Conservation (phyloP, 805 yeast species). For the Schizosaccharomyces pombe region DNA sequence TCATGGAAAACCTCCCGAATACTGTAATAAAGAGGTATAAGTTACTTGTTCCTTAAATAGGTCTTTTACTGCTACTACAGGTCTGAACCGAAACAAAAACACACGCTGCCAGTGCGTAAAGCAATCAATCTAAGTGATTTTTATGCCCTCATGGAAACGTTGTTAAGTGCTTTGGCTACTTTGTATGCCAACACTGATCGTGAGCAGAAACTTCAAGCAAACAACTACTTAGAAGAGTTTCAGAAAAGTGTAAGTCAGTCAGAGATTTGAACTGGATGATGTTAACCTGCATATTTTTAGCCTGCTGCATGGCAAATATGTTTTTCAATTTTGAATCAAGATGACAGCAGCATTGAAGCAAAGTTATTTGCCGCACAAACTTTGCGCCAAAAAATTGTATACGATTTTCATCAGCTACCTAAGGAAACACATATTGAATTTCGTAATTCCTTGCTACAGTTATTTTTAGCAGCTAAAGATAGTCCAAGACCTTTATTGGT, state of each 20-base stretch:
- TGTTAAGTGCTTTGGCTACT: constrained; percentile 20
- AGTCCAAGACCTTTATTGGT: constrained; percentile 40
- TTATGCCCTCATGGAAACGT: background rate
- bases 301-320: constrained; percentile 49
- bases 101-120: no score
- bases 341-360: constrained; percentile 24
- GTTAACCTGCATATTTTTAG: constrained; percentile 7
- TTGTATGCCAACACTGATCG: constrained; percentile 25
- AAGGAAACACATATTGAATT: constrained; percentile 31
- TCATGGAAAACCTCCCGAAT: no score
- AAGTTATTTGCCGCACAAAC: constrained; percentile 83
- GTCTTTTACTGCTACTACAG: no score
- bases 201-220: constrained; percentile 22
- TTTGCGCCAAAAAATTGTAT: constrained; percentile 31
- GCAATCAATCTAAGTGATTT: no score
- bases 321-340: constrained; percentile 20
- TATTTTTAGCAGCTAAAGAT: constrained; percentile 29
- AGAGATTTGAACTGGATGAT: background rate
- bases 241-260: constrained; percentile 31
- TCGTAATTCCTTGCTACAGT: constrained; percentile 39
- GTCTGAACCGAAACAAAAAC: no score
- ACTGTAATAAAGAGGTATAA: no score
- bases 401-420: constrained; percentile 63
- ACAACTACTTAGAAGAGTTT: constrained; percentile 45
- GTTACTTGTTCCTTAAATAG: no score